A percentile compares a stretch with the other conserved stretches of the same genome.
These are phyloP conservation scores for Thielaviopsis ethacetica DNA, from an alignment of 2,329 filamentous ascomycete species.

Conservation along the genomic window DNA sequence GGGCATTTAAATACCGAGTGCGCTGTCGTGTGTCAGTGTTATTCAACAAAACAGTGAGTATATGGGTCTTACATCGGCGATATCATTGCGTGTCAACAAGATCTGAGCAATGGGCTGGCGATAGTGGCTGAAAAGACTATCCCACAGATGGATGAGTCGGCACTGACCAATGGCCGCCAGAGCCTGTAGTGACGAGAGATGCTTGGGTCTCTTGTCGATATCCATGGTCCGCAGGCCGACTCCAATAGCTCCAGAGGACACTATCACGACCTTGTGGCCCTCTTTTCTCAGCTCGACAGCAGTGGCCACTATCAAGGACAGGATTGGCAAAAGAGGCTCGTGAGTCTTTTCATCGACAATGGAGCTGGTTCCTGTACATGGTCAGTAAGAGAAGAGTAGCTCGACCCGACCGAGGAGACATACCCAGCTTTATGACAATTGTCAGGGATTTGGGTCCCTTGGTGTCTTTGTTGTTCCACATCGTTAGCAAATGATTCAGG, in stretches of 20 bases:
- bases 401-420: constrained; percentile 17
- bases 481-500: neutral
- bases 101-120: constrained; percentile 89
- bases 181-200: constrained; percentile 79
- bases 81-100: constrained; percentile 84
- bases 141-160: constrained; percentile 88
- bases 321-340: constrained; percentile 77
- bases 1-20: constrained; percentile 88
- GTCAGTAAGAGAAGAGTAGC: constrained; percentile 13
- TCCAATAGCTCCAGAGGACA: constrained; percentile 92
- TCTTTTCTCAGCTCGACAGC: constrained; percentile 73
- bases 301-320: constrained; percentile 88
- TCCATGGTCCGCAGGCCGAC: constrained; percentile 86
- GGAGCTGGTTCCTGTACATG: constrained; percentile 71
- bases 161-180: constrained; percentile 94
- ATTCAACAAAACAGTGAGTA: neutral
- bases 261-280: constrained; percentile 88
- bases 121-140: constrained; percentile 75
- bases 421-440: constrained; percentile 80
- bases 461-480: constrained; percentile 31
- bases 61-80: constrained; percentile 56
- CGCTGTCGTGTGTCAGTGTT: constrained; percentile 31
- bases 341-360: constrained; percentile 95
- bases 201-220: constrained; percentile 71
- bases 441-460: constrained; percentile 50